Base-by-base conservation (phyloP, 140 eudicot species). In the Ambrosia hybrid region DNA sequence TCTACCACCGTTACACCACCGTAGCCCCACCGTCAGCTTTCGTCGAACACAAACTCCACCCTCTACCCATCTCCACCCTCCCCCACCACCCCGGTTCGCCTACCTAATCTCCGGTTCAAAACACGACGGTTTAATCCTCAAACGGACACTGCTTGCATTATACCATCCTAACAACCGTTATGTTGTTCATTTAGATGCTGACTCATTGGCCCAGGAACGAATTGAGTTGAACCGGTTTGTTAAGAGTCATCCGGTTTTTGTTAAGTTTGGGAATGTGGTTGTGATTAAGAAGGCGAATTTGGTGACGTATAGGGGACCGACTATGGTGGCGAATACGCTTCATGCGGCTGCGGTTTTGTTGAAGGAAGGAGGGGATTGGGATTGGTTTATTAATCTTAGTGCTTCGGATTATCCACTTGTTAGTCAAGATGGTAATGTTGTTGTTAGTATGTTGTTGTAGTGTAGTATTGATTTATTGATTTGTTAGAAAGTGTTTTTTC, bases 351-450 rank as follows among this genome's bases (percentile, higher is more conserved):
- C 98, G 10, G 76, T 92, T 43, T 82, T 89, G 89, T 69, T 92
- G 80, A 85, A 57, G 72, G 82, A 89, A 48, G 96, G 92, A 41
- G 95, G 97, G 13, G 82, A 92, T 4, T 92, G 98, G 98, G 98
- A 92, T 58, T 92, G 98, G 98, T 89, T 89, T 83, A 89, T 92
- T 7, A 92, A 92, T 87, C 95, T 92, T 64, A 92, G 98, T 45
- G 94, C 98, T 6, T 78, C 96, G 3, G 98, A 92, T 89, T 92
- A 92, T 59, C 98, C 98, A 0, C 86, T 92, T 71, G 96, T 89
- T 51, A 92, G 92, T 11, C 98, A 92, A 76, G 98, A 92, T 80
- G 98, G 97, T 83, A 52, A 61, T 58, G 71, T 10, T 0, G n/a
- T n/a, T n/a, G 30, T 21, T 21, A 21, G 30, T 21, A 21, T 21